Evolutionary conservation across 2,329 filamentous ascomycete species (phyloP).

Genomic region (Botrytis deweyae): DNA sequence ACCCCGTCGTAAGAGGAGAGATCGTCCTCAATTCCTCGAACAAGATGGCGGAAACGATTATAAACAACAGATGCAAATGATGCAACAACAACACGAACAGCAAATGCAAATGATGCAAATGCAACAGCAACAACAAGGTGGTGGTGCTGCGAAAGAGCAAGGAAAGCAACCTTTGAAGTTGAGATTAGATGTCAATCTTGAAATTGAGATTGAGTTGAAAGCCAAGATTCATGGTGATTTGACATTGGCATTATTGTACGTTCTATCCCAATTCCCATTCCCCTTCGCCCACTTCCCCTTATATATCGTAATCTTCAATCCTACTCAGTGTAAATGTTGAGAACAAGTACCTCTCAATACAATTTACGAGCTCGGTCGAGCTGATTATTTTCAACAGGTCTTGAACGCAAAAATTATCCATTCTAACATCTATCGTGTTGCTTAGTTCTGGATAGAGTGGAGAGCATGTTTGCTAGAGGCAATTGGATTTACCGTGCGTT

Average conservation of each 20-base stretch:
- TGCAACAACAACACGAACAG: constrained; percentile 20
- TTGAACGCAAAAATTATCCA: not conserved
- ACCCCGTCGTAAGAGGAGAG: constrained; percentile 19
- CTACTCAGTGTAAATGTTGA: not conserved
- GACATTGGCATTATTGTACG: constrained; percentile 52
- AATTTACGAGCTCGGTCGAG: constrained; percentile 15
- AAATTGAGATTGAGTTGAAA: constrained; percentile 77
- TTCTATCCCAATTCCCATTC: not conserved
- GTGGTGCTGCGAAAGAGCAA: constrained; percentile 24
- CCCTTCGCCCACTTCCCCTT: too few species aligned
- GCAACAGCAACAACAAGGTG: constrained; percentile 13
- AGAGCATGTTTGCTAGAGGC: not conserved
- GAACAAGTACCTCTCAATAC: constrained; percentile 15
- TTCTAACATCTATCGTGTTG: constrained; percentile 13
- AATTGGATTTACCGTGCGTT: not conserved
- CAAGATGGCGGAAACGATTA: constrained; percentile 9
- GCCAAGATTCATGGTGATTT: constrained; percentile 80
- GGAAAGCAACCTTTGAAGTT: constrained; percentile 63
- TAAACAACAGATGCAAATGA: constrained; percentile 21
- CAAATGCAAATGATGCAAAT: constrained; percentile 23
- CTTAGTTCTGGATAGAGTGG: constrained; percentile 16
- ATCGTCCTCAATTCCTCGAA: constrained; percentile 22
- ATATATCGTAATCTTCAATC: not conserved
- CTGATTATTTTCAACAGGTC: constrained; percentile 20
- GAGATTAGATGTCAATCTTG: constrained; percentile 71